Evolutionary conservation across 2,329 filamentous ascomycete species (phyloP).

Genomic region (Alternaria sp.): DNA sequence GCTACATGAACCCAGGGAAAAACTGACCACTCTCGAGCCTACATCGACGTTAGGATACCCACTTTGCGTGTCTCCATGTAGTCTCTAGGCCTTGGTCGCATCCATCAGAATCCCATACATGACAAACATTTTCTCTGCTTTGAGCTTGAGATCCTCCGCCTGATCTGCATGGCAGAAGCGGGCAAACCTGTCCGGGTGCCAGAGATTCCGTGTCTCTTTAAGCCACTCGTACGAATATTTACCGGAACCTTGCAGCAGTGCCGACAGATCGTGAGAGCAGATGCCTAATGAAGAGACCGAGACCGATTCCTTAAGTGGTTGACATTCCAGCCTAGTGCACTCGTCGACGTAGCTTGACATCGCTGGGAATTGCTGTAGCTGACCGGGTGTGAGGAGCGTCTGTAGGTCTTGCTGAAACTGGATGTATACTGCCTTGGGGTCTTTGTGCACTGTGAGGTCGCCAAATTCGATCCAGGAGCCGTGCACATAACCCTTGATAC

Average conservation of each 20-base stretch:
- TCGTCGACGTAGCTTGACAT: conserved; percentile 27
- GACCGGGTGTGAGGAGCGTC: conserved; percentile 21
- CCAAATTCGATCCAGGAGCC: conserved; percentile 33
- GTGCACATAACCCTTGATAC: conserved; percentile 31
- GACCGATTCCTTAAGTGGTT: conserved; percentile 21
- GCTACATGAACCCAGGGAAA: too few species aligned
- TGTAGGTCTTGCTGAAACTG: conserved; percentile 25
- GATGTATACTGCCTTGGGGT: conserved; percentile 23
- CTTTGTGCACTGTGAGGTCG: conserved; percentile 11
- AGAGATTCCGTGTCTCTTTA: conserved; percentile 36
- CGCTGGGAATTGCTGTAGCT: conserved; percentile 25
- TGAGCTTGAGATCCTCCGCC: conserved; percentile 28
- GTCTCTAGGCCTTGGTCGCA: too few species aligned
- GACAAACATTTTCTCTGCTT: conserved; percentile 38
- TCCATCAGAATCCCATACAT: conserved; percentile 40
- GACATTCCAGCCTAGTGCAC: conserved; percentile 29
- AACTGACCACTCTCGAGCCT: too few species aligned
- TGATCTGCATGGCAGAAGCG: conserved; percentile 30
- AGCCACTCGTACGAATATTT: conserved; percentile 31
- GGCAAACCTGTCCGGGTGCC: conserved; percentile 45
- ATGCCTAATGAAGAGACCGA: conserved; percentile 20
- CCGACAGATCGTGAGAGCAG: conserved; percentile 38
- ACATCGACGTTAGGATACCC: too few species aligned
- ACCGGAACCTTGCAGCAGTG: conserved; percentile 34
- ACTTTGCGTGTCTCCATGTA: too few species aligned